Percentiles rank a stretch among this genome's conserved stretches.
phyloP scores from a whole-genome alignment of 75 land plant species.

The Gnetum montanum region DNA sequence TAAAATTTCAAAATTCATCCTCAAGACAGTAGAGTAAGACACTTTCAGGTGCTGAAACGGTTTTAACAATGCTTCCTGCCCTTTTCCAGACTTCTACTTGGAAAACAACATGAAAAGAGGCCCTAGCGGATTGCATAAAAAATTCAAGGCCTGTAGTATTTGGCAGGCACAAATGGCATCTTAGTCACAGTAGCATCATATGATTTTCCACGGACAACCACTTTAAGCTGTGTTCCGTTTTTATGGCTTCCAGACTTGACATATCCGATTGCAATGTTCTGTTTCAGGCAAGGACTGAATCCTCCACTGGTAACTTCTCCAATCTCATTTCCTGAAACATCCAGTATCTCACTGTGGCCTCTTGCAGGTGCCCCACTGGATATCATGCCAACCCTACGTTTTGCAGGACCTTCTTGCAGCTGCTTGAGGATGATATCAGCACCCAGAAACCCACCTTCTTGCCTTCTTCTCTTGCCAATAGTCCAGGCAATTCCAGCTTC shows the following conservation, averaged over 20 bases:
- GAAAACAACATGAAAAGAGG: no score
- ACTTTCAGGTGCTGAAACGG: no score
- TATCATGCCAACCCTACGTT: slow-evolving; percentile 77
- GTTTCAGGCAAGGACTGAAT: slow-evolving; percentile 95
- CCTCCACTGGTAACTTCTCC: slow-evolving; percentile 97
- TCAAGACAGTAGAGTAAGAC: no score
- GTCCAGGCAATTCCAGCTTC: slow-evolving; percentile 98
- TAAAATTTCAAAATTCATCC: no score
- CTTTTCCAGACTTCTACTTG: no score
- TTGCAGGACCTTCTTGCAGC: slow-evolving; percentile 61
- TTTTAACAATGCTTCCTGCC: no score
- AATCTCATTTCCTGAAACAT: slow-evolving; percentile 39
- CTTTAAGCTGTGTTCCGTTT: slow-evolving; percentile 73
- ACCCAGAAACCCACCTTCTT: slow-evolving; percentile 89
- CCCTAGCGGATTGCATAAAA: no score
- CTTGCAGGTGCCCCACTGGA: slow-evolving; percentile 85
- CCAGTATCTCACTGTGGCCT: slow-evolving; percentile 72
- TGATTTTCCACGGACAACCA: slow-evolving; percentile 66
- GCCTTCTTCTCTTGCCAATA: slow-evolving; percentile 93
- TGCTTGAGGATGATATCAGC: slow-evolving; percentile 86
- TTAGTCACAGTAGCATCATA: slow-evolving; percentile 77
- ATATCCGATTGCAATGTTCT: slow-evolving; percentile 97
- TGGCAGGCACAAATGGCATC: slow-evolving; percentile 94
- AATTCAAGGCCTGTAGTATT: slow-evolving; percentile 80
- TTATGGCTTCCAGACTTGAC: slow-evolving; percentile 81